Conservation (phyloP, 768 basidiomycete species). For the Pisolithus sp. region DNA sequence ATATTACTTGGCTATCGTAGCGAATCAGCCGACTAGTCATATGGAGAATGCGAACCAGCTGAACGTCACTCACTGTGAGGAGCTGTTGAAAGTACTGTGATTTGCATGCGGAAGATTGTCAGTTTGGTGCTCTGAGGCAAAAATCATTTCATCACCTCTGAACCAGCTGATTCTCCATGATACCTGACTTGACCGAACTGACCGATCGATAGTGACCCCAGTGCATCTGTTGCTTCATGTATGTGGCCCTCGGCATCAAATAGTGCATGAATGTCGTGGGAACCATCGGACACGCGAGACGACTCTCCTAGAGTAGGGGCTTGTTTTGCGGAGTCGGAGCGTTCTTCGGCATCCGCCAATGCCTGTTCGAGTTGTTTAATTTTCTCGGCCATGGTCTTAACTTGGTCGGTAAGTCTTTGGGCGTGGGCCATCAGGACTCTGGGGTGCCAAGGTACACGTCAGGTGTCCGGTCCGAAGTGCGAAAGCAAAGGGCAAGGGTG, state of each 20-base stretch:
- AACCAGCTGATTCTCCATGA: constrained; percentile 43
- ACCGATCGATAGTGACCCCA: constrained; percentile 47
- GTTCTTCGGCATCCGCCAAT: constrained; percentile 24
- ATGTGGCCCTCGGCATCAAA: constrained; percentile 18
- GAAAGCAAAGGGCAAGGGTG: not conserved
- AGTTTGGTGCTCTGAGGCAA: not conserved
- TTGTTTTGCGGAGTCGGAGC: constrained; percentile 8
- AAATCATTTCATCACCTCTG: constrained; percentile 35
- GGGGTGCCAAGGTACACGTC: not conserved
- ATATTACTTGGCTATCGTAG: constrained; percentile 2
- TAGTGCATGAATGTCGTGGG: constrained; percentile 10
- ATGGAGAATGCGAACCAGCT: not conserved
- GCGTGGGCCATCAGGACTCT: constrained; percentile 50
- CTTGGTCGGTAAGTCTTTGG: constrained; percentile 41
- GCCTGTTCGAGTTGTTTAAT: constrained; percentile 43
- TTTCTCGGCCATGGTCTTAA: constrained; percentile 35
- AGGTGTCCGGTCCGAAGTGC: constrained; percentile 2
- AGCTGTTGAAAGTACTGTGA: constrained; percentile 37
- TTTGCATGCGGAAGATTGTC: not conserved
- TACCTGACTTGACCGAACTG: constrained; percentile 43
- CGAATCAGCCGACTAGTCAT: constrained; percentile 8
- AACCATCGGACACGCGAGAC: constrained; percentile 1
- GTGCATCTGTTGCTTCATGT: constrained; percentile 28
- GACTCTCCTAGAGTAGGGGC: constrained; percentile 13
- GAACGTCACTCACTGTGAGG: constrained; percentile 10